A percentile compares a stretch with the other conserved stretches of the same genome.
These are phyloP conservation scores for Hibiscus trionum DNA, from an alignment of 345 rosid genomes.

Conservation along the genomic window DNA sequence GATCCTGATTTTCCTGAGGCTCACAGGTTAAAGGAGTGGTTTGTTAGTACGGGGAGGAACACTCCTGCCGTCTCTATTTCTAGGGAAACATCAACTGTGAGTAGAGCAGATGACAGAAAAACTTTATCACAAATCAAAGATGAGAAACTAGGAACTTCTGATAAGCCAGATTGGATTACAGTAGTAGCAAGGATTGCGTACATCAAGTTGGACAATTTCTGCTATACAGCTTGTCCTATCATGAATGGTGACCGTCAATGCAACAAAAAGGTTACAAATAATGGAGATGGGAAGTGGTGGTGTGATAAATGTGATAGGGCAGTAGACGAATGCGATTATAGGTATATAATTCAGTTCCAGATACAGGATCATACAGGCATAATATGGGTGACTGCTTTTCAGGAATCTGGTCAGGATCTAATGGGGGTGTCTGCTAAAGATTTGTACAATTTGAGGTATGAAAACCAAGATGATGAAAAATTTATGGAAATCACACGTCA, in stretches of 20 bases:
- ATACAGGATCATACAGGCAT: constrained; percentile 84
- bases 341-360: constrained; percentile 81
- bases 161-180: constrained; percentile 89
- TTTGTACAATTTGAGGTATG: constrained; percentile 53
- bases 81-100: constrained; percentile 46
- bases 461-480: constrained; percentile 56
- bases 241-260: constrained; percentile 75
- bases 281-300: constrained; percentile 90
- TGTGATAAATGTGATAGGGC: constrained; percentile 74
- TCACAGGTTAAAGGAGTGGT: constrained; percentile 62
- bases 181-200: constrained; percentile 53
- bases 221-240: constrained; percentile 89
- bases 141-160: constrained; percentile 85
- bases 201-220: constrained; percentile 71
- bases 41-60: constrained; percentile 58
- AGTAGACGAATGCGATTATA: constrained; percentile 72
- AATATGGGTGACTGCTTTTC: constrained; percentile 89
- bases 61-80: constrained; percentile 61
- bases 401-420: constrained; percentile 76
- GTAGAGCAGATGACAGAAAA: constrained; percentile 52
- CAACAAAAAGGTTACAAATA: constrained; percentile 78
- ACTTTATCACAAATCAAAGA: constrained; percentile 79
- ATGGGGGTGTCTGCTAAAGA: constrained; percentile 85
- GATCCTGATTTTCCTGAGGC: constrained; percentile 79
- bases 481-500: constrained; percentile 58